phyloP scores from a whole-genome alignment of 805 yeast genomes.

The Maudiozyma serrabonitensis region DNA sequence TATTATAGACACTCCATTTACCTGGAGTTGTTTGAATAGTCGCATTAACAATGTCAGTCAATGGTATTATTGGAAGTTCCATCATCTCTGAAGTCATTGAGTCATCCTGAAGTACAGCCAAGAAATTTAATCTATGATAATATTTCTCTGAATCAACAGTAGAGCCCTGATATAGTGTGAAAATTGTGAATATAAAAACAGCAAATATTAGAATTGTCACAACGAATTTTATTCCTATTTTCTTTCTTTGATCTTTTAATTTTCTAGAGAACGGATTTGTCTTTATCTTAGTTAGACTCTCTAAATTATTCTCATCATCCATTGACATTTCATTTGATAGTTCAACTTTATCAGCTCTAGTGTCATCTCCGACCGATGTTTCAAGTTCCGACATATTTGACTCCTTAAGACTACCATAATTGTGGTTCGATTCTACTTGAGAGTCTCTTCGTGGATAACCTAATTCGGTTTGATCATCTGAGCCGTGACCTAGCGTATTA shows the following conservation, averaged over 20 bases:
- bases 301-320: too few species aligned
- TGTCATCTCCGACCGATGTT: too few species aligned
- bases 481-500: background rate
- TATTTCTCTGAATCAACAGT: slow-evolving; percentile 22
- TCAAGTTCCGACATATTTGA: background rate
- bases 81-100: background rate
- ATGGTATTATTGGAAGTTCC: slow-evolving; percentile 3
- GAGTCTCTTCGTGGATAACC: background rate
- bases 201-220: slow-evolving; percentile 10
- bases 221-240: slow-evolving; percentile 3
- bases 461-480: background rate
- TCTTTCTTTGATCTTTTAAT: slow-evolving; percentile 6
- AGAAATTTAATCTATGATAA: slow-evolving; percentile 17
- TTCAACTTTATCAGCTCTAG: background rate
- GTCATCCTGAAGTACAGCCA: slow-evolving; percentile 30
- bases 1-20: slow-evolving; percentile 23
- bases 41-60: slow-evolving; percentile 5
- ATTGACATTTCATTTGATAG: background rate
- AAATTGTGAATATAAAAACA: slow-evolving; percentile 14
- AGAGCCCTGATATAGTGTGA: slow-evolving; percentile 32
- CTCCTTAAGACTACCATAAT: background rate
- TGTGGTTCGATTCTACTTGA: background rate
- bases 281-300: background rate
- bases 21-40: slow-evolving; percentile 13
- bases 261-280: slow-evolving; percentile 12